These are phyloP conservation scores for Pseudoneurospora amorphoporcata DNA, from an alignment of 495 filamentous ascomycete species.

Conservation along the genomic window DNA sequence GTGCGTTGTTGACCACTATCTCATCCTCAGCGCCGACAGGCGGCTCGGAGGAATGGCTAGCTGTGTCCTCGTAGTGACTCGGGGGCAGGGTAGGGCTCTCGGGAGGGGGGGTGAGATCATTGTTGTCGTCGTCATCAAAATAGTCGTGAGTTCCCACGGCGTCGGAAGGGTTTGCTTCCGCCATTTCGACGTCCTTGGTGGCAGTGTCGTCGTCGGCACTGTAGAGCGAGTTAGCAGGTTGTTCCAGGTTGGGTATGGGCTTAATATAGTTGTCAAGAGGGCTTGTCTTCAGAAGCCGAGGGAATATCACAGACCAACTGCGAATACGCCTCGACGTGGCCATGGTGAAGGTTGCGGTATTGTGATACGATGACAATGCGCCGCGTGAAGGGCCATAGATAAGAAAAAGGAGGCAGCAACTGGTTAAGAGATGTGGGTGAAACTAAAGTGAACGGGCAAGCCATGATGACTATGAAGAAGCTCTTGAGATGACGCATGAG, in stretches of 20 bases:
- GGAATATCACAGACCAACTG: neutral
- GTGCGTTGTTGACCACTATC: constrained; percentile 29
- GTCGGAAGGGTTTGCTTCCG: neutral
- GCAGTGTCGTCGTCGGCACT: neutral
- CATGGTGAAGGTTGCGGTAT: neutral
- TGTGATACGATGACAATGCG: neutral
- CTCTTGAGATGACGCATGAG: neutral
- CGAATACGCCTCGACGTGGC: neutral
- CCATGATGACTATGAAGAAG: neutral
- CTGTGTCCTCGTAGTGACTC: constrained; percentile 9
- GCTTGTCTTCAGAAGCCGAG: neutral
- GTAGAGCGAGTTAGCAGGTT: neutral
- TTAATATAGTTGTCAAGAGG: neutral
- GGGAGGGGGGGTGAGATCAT: constrained; percentile 17
- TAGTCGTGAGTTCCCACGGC: neutral
- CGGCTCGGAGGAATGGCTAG: constrained; percentile 21
- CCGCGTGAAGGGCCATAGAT: neutral
- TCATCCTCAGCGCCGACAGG: constrained; percentile 31
- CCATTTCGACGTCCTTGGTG: neutral
- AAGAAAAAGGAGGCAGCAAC: neutral
- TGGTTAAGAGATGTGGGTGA: neutral
- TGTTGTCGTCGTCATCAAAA: constrained; percentile 10
- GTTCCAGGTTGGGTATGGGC: neutral
- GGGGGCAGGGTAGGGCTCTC: constrained; percentile 7
- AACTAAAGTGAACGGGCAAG: neutral